A percentile compares a stretch with the other conserved stretches of the same genome.
Evolutionary conservation across 1,139 yeast species (phyloP).

Genomic region (Kluyveromyces sp.): DNA sequence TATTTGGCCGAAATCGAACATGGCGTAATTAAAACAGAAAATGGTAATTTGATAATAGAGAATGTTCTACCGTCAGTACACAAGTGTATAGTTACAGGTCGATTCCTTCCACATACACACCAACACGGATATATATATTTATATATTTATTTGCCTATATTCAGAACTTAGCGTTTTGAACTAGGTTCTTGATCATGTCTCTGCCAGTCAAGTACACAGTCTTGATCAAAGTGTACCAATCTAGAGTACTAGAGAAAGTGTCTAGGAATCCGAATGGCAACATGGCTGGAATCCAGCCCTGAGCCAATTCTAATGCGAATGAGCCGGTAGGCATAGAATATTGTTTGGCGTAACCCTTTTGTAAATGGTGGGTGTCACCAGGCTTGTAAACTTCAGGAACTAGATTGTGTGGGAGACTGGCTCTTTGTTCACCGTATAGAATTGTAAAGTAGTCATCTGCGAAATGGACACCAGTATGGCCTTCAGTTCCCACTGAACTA

Average conservation of each 20-base stretch:
- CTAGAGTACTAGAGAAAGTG: constrained; percentile 71
- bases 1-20: no score
- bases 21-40: no score
- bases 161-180: constrained; percentile 46
- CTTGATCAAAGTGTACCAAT: constrained; percentile 55
- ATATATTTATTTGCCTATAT: no score
- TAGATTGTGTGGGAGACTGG: constrained; percentile 57
- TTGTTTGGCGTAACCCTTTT: constrained; percentile 69
- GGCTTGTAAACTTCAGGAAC: constrained; percentile 63
- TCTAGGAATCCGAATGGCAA: constrained; percentile 90
- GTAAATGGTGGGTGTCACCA: constrained; percentile 75
- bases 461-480: constrained; percentile 91
- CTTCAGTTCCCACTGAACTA: constrained; percentile 86
- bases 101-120: no score
- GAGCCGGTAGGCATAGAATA: constrained; percentile 75
- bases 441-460: constrained; percentile 96
- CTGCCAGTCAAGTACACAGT: constrained; percentile 69
- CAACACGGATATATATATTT: no score
- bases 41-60: no score
- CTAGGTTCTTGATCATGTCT: constrained; percentile 65
- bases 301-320: constrained; percentile 91
- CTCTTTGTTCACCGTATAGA: constrained; percentile 67
- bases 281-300: constrained; percentile 98
- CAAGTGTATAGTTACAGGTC: no score
- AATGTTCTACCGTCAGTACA: no score